Evolutionary conservation across 179 eudicot genomes (phyloP).

Genomic region (Gypsophila paniculata): DNA sequence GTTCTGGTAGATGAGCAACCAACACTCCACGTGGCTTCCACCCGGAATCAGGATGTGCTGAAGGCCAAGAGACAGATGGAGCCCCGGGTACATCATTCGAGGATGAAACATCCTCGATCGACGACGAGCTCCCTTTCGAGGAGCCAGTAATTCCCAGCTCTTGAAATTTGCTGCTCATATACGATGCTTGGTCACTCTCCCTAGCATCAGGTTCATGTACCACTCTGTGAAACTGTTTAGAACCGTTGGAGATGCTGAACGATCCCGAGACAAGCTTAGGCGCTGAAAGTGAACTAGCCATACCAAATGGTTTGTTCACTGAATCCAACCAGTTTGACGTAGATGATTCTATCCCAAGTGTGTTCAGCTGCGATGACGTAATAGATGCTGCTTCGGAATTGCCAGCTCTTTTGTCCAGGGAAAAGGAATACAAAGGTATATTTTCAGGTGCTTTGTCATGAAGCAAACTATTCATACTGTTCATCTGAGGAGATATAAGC

Average conservation of each 20-base stretch:
- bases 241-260: constrained; percentile 58
- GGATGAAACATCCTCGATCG: constrained; percentile 45
- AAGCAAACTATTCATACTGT: constrained; percentile 58
- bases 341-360: constrained; percentile 64
- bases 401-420: constrained; percentile 61
- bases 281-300: constrained; percentile 73
- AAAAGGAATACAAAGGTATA: constrained; percentile 87
- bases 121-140: constrained; percentile 47
- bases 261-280: constrained; percentile 79
- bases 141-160: constrained; percentile 52
- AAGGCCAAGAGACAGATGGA: constrained; percentile 55
- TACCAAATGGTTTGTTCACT: constrained; percentile 58
- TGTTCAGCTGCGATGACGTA: constrained; percentile 45
- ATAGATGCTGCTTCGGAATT: constrained; percentile 63
- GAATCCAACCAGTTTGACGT: constrained; percentile 76
- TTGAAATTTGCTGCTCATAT: constrained; percentile 53
- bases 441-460: constrained; percentile 76
- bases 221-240: constrained; percentile 81
- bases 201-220: constrained; percentile 85
- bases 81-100: constrained; percentile 49
- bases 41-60: constrained; percentile 75
- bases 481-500: constrained; percentile 74
- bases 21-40: constrained; percentile 99
- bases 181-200: constrained; percentile 62
- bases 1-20: constrained; percentile 98